phyloP scores from a whole-genome alignment of 1,284 basidiomycete species.

The Ganoderma resinaceum region DNA sequence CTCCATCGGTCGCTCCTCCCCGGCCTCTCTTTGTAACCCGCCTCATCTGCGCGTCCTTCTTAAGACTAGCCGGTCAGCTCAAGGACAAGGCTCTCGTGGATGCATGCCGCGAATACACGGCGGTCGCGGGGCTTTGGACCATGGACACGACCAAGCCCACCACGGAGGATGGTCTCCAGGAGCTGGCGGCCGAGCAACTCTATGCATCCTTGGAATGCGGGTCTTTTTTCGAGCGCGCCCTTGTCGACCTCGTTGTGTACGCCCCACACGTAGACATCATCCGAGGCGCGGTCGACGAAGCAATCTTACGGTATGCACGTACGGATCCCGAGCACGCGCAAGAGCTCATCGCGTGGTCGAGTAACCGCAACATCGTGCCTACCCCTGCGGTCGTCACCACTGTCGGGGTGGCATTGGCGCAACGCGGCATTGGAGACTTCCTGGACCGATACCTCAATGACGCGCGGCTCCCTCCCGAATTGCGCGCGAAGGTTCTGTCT shows the following conservation, averaged over 20 bases:
- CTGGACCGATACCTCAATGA: conserved; percentile 26
- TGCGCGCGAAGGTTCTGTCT: conserved; percentile 19
- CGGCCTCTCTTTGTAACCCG: conserved; percentile 40
- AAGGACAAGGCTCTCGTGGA: conserved; percentile 46
- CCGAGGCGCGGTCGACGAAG: conserved; percentile 19
- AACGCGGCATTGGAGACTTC: conserved; percentile 18
- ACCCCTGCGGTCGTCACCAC: conserved; percentile 12
- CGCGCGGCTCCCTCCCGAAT: conserved; percentile 16
- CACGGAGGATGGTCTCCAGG: conserved; percentile 9
- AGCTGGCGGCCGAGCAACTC: conserved; percentile 30
- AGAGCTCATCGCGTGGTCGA: conserved; percentile 25
- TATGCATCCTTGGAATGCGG: conserved; percentile 26
- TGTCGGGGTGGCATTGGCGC: conserved; percentile 25
- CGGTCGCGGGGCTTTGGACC: conserved; percentile 15
- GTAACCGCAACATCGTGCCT: conserved; percentile 17
- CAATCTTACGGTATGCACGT: conserved; percentile 16
- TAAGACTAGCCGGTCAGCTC: conserved; percentile 50
- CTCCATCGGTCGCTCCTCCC: conserved; percentile 28
- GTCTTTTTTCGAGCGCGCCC: conserved; percentile 26
- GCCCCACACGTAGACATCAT: conserved; percentile 17
- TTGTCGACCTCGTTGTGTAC: conserved; percentile 25
- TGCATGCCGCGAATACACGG: conserved; percentile 35
- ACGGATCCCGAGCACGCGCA: conserved; percentile 25
- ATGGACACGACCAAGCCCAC: neutral
- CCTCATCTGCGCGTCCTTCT: conserved; percentile 51